Conservation (phyloP, 2,329 filamentous ascomycete species). For the Seiridium unicorne region DNA sequence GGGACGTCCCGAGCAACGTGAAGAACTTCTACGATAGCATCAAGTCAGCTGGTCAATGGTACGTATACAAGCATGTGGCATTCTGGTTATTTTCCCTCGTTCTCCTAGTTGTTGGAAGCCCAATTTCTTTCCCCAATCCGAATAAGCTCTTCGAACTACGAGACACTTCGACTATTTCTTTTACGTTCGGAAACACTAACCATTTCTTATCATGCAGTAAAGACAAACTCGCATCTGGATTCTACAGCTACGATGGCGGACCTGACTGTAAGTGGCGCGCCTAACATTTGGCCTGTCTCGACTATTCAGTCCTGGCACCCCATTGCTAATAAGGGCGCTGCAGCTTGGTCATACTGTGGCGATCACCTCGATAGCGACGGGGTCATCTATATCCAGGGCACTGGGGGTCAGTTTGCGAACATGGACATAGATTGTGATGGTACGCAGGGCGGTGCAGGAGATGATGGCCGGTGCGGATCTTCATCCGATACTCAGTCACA, state of each 20-base stretch:
- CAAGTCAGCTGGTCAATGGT: slow-evolving; percentile 24
- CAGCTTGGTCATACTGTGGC: slow-evolving; percentile 39
- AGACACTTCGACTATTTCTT: too few relatives aligned
- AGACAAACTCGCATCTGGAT: slow-evolving; percentile 28
- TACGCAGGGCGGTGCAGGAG: background rate
- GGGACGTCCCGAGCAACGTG: slow-evolving; percentile 22
- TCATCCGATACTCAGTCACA: slow-evolving; percentile 30
- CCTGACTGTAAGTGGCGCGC: background rate
- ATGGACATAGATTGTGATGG: slow-evolving; percentile 55
- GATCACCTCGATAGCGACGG: slow-evolving; percentile 34
- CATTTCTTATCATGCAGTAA: background rate
- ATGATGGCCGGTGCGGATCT: background rate
- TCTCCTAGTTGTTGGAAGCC: too few relatives aligned
- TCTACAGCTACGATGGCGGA: slow-evolving; percentile 20
- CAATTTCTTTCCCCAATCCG: too few relatives aligned
- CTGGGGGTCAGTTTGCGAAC: slow-evolving; percentile 40
- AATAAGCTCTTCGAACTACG: too few relatives aligned
- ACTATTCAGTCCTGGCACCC: background rate
- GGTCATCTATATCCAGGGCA: slow-evolving; percentile 44
- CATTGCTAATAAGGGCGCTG: background rate
- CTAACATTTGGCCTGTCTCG: background rate
- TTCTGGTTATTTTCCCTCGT: too few relatives aligned
- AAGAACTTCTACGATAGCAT: slow-evolving; percentile 29
- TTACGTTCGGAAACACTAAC: too few relatives aligned
- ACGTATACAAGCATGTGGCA: too few relatives aligned